Conservation (phyloP, 2,329 filamentous ascomycete genomes). For the Alternaria solani region DNA sequence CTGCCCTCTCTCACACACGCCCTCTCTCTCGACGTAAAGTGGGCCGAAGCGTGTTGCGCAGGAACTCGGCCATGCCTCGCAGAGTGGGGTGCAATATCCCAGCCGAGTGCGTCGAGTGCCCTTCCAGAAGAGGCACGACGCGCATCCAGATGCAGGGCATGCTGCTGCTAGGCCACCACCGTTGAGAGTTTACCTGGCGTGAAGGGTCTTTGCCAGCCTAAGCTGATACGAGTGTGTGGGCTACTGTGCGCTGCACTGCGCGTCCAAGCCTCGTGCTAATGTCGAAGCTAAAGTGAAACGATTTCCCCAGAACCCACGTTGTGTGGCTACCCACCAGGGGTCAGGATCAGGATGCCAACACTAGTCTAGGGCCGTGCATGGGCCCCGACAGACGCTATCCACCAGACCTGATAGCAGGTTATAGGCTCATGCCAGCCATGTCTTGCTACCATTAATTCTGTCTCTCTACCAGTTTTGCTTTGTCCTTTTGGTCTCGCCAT, state of each 20-base stretch:
- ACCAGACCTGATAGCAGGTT: constrained; percentile 45
- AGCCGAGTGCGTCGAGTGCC: constrained; percentile 30
- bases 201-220: constrained; percentile 13
- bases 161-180: constrained; percentile 25
- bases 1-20: constrained; percentile 9
- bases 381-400: constrained; percentile 40
- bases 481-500: constrained; percentile 22
- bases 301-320: constrained; percentile 50
- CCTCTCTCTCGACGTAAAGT: constrained; percentile 26
- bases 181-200: constrained; percentile 23
- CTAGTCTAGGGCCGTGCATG: constrained; percentile 37
- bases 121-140: constrained; percentile 34
- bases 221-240: constrained; percentile 22
- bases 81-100: constrained; percentile 25
- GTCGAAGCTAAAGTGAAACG: constrained; percentile 46
- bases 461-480: constrained; percentile 25
- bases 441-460: constrained; percentile 33
- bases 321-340: constrained; percentile 44
- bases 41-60: constrained; percentile 33
- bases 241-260: constrained; percentile 21
- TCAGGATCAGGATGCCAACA: constrained; percentile 40
- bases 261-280: constrained; percentile 30
- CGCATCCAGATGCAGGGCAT: constrained; percentile 27
- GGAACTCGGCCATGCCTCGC: constrained; percentile 27
- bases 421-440: constrained; percentile 48